Evolutionary conservation across 2,329 filamentous ascomycete genomes (phyloP).

Genomic region (Fusarium nisikadoi): DNA sequence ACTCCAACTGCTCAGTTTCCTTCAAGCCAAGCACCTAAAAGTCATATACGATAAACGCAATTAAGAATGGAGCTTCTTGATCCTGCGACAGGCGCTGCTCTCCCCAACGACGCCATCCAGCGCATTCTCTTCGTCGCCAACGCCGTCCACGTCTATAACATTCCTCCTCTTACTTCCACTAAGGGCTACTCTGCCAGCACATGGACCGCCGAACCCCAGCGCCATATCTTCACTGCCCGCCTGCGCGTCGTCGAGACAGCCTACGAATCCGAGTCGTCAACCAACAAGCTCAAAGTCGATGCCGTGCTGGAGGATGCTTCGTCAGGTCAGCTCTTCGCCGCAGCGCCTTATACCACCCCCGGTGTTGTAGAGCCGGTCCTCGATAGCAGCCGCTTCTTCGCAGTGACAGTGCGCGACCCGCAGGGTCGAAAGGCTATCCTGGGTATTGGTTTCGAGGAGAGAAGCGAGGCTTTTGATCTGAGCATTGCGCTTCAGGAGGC

Average conservation of each 20-base stretch:
- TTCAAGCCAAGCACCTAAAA: neutral
- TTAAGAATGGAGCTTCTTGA: slow-evolving; percentile 71
- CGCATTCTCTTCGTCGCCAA: slow-evolving; percentile 82
- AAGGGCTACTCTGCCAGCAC: slow-evolving; percentile 81
- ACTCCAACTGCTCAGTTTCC: neutral
- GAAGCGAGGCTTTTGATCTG: slow-evolving; percentile 88
- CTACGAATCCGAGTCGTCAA: slow-evolving; percentile 52
- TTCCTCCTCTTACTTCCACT: slow-evolving; percentile 80
- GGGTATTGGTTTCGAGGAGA: slow-evolving; percentile 88
- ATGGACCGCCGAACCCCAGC: slow-evolving; percentile 78
- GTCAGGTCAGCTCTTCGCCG: slow-evolving; percentile 82
- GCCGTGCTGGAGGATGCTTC: slow-evolving; percentile 81
- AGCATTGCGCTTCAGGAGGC: slow-evolving; percentile 83
- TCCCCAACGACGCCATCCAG: slow-evolving; percentile 82
- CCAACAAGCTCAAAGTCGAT: slow-evolving; percentile 74
- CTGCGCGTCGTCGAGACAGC: slow-evolving; percentile 83
- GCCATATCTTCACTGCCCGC: slow-evolving; percentile 87
- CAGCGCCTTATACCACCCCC: slow-evolving; percentile 77
- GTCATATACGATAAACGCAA: neutral
- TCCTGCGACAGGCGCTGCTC: slow-evolving; percentile 74
- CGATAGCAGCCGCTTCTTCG: slow-evolving; percentile 87
- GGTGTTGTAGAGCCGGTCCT: slow-evolving; percentile 79
- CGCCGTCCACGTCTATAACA: slow-evolving; percentile 85
- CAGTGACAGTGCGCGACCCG: slow-evolving; percentile 80
- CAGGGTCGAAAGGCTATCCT: slow-evolving; percentile 80